Evolutionary conservation across 1,139 yeast species (phyloP), one percentile per base, ranked within the genome.

Genomic region (Kazachstania sp.): DNA sequence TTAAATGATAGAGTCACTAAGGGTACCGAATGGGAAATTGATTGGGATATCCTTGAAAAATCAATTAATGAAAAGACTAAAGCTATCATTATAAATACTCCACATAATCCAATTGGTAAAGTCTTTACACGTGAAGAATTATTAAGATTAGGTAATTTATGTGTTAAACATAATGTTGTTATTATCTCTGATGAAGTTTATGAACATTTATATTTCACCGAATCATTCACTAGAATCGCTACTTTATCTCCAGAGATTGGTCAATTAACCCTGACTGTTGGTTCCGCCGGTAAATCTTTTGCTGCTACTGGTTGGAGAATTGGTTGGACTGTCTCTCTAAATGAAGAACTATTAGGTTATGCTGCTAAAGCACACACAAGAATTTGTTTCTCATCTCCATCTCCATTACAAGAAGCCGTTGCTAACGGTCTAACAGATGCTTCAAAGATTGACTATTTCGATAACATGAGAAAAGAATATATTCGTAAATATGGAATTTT

Each of bases 291-390:
- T 51, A 92, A 92, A 68, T 82, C 95, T 0, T 92, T 92, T 71
- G 95, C 96, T 26, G 96, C 96, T 38, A 92, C 98, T 26, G 98
- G 98, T 48, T 92, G 97, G 97, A 81, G 98, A 71, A 78, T 92
- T 47, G 98, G 98, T 46, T 92, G 95, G 92, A 76, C 90, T 37
- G 83, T 90, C 53, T 97, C 97, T 6, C 41, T 54, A 42, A 83
- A 86, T 45, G 75, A 86, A n/a, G 83, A 83, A 26, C 72, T 90
- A 56, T 74, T 92, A 59, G 80, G 83, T 55, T 86, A 85, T 63
- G 95, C 83, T 3, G 76, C 88, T 9, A 80, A 86, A 34, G 98
- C 97, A 1, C 96, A 92, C 66, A 87, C 96, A 1, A 78, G 98
- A 67, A 87, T 90, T 56, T 85, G 95, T 62, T 87, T 87, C 67